A percentile compares a stretch with the other conserved stretches of the same genome.
Conservation (phyloP, 352 stramenopile species). For the Pythium angustatum region DNA sequence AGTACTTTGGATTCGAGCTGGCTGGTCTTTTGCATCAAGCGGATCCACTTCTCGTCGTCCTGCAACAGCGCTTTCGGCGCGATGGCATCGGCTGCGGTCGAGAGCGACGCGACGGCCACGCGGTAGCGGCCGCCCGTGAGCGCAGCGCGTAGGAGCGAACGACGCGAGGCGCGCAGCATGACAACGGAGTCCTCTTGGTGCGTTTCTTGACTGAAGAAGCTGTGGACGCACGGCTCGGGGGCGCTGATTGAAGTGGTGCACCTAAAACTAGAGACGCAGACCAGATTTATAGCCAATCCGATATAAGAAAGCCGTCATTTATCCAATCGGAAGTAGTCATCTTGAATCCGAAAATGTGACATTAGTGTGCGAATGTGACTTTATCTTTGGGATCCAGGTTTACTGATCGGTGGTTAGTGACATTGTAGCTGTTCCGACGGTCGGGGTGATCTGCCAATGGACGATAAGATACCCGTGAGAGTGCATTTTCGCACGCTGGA, state of each 20-base stretch:
- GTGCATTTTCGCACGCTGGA: too few relatives aligned
- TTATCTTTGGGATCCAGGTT: too few relatives aligned
- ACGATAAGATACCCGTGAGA: too few relatives aligned
- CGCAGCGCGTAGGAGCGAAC: slow-evolving; percentile 20
- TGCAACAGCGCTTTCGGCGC: slow-evolving; percentile 30
- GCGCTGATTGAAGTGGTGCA: slow-evolving; percentile 15
- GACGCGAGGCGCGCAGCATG: slow-evolving; percentile 31
- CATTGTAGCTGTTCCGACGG: too few relatives aligned
- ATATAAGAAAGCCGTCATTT: not conserved
- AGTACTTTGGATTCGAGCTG: slow-evolving; percentile 69
- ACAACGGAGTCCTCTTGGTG: too few relatives aligned
- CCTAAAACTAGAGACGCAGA: not conserved
- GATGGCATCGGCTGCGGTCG: slow-evolving; percentile 33
- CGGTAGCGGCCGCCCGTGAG: slow-evolving; percentile 7
- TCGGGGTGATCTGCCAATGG: too few relatives aligned
- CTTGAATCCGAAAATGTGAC: too few relatives aligned
- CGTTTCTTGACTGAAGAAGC: slow-evolving; percentile 15
- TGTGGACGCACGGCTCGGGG: slow-evolving; percentile 13
- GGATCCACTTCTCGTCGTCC: slow-evolving; percentile 80
- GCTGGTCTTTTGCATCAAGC: slow-evolving; percentile 82
- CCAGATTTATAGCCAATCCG: not conserved
- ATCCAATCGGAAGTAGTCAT: slow-evolving; percentile 4
- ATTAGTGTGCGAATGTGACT: too few relatives aligned
- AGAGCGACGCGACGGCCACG: slow-evolving; percentile 8
- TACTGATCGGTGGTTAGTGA: too few relatives aligned